Evolutionary conservation across 2,329 filamentous ascomycete species (phyloP), one percentile per base, ranked within the genome.

Genomic region (Xylaria hypoxylon): DNA sequence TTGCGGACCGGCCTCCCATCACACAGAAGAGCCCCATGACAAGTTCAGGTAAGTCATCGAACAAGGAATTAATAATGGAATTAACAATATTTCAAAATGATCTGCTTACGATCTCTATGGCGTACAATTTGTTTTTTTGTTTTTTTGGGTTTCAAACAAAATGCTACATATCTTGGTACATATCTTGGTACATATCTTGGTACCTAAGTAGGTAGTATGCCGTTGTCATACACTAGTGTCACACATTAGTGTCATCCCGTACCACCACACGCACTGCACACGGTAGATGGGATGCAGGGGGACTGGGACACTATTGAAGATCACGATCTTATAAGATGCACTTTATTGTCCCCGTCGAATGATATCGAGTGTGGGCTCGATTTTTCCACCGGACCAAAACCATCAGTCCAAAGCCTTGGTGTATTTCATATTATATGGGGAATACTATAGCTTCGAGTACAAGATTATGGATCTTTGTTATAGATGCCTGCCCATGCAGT

Each of bases 201-300:
- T n/a, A n/a, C n/a, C n/a, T n/a, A n/a, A n/a, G n/a, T n/a, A n/a
- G n/a, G n/a, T n/a, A n/a, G n/a, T n/a, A n/a, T n/a, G n/a, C n/a
- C n/a, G n/a, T n/a, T n/a, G n/a, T n/a, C n/a, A n/a, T n/a, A n/a
- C 24, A 48, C 51, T 8, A 48, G 24, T 24, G 50, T 61, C 50
- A 45, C 52, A 47, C 58, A 52, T 47, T 57, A 57, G 44, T 57
- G 62, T 65, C 62, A 65, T 7, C 51, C 47, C 58, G 42, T 31
- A 51, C 44, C 5, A 11, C 45, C 5, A 11, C 45, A 35, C 44
- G 42, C n/a, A n/a, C n/a, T n/a, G n/a, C n/a, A 5, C 11, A 35
- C 22, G 33, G n/a, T 22, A 24, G 31, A 26, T 24, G 10, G 10
- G 11, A 52, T 52, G 48, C n/a, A 22, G 22, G 59, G 59, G 59